These are phyloP conservation scores for Aspergillus ochraceus DNA, from an alignment of 2,329 filamentous ascomycete species.

Conservation along the genomic window DNA sequence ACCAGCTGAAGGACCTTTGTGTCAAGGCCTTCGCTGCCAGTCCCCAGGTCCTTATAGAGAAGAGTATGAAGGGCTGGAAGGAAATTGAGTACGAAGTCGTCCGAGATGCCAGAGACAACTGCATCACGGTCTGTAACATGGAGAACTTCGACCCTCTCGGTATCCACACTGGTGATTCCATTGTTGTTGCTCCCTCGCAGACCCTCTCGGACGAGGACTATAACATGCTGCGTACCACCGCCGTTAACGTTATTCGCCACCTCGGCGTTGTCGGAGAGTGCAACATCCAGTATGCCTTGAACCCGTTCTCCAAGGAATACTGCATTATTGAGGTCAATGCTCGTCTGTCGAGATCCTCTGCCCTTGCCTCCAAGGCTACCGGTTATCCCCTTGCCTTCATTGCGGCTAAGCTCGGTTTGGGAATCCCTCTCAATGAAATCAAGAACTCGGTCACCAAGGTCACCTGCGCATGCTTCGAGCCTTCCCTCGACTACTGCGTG, in stretches of 20 bases:
- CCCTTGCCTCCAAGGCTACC: conserved; percentile 93
- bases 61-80: conserved; percentile 99
- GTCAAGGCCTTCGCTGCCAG: conserved; percentile 93
- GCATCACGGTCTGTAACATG: conserved; percentile 99
- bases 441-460: conserved; percentile 93
- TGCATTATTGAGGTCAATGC: conserved; percentile 99
- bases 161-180: conserved; percentile 97
- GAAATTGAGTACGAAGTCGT: conserved; percentile 99
- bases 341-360: conserved; percentile 90
- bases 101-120: conserved; percentile 92
- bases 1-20: conserved; percentile 82
- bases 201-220: conserved; percentile 97
- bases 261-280: conserved; percentile 97
- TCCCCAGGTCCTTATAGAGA: conserved; percentile 93
- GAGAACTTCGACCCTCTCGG: conserved; percentile 99
- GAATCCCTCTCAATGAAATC: conserved; percentile 94
- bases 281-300: conserved; percentile 97
- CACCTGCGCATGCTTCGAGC: conserved; percentile 97
- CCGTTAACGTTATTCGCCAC: conserved; percentile 95
- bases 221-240: conserved; percentile 97
- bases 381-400: conserved; percentile 96
- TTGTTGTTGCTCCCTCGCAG: conserved; percentile 95
- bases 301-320: conserved; percentile 93
- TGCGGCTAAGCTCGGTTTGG: conserved; percentile 91
- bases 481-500: conserved; percentile 95